Evolutionary conservation across 352 stramenopile genomes (phyloP).

Genomic region (Pythium coloratum): DNA sequence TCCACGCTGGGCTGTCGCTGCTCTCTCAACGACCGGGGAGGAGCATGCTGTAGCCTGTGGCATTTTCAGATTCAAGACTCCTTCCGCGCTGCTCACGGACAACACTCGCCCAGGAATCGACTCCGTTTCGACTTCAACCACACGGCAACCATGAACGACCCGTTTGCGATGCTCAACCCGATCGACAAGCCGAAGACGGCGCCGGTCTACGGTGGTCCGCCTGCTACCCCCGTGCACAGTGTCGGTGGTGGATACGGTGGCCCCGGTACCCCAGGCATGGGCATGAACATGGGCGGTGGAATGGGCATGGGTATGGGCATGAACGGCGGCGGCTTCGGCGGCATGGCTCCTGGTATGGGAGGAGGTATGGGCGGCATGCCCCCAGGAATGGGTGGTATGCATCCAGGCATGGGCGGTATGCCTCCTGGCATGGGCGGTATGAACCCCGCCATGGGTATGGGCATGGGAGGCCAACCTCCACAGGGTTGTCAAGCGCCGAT

Average conservation of each 20-base stretch:
- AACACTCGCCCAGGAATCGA: background rate
- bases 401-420: slow-evolving; percentile 27
- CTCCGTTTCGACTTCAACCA: background rate
- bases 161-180: slow-evolving; percentile 73
- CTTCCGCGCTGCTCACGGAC: background rate
- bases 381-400: slow-evolving; percentile 22
- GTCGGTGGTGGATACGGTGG: slow-evolving; percentile 15
- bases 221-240: slow-evolving; percentile 29
- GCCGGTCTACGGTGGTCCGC: slow-evolving; percentile 35
- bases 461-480: slow-evolving; percentile 16
- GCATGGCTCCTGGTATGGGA: slow-evolving; percentile 14
- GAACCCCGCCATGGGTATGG: slow-evolving; percentile 28
- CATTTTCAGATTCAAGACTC: slow-evolving; percentile 4
- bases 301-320: slow-evolving; percentile 16
- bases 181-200: slow-evolving; percentile 70
- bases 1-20: background rate
- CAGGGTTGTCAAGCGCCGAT: slow-evolving; percentile 34
- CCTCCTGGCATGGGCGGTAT: slow-evolving; percentile 27
- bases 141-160: slow-evolving; percentile 56
- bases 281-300: slow-evolving; percentile 13
- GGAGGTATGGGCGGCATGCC: slow-evolving; percentile 20
- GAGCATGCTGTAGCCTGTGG: background rate
- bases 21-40: background rate
- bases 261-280: slow-evolving; percentile 19
- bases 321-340: slow-evolving; percentile 14